Conservation (phyloP, 1,139 yeast genomes). For the Hyphopichia buzzinii region DNA sequence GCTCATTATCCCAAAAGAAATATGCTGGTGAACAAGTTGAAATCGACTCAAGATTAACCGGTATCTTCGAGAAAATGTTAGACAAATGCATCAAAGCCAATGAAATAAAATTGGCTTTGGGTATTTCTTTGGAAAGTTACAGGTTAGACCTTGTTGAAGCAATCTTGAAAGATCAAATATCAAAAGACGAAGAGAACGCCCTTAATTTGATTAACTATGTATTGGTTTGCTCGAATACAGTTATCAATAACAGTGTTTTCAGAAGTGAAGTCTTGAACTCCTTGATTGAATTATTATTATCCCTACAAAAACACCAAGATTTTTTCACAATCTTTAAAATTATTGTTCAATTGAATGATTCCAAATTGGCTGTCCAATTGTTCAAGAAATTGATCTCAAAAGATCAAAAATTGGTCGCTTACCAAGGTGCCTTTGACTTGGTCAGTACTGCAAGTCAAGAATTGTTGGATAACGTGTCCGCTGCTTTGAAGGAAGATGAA, state of each 20-base stretch:
- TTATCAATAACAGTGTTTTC: conserved; percentile 59
- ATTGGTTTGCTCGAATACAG: conserved; percentile 68
- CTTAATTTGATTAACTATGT: conserved; percentile 69
- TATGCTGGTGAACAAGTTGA: conserved; percentile 38
- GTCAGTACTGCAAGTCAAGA: conserved; percentile 94
- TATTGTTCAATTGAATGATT: conserved; percentile 83
- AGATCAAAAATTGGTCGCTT: conserved; percentile 56
- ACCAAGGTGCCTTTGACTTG: conserved; percentile 93
- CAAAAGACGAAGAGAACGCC: conserved; percentile 42
- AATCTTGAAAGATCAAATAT: conserved; percentile 51
- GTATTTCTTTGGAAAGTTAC: conserved; percentile 85
- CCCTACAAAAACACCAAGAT: conserved; percentile 68
- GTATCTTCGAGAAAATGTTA: conserved; percentile 84
- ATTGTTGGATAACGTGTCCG: conserved; percentile 62
- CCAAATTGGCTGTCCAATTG: conserved; percentile 62
- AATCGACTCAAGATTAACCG: conserved; percentile 62
- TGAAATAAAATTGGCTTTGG: conserved; percentile 81
- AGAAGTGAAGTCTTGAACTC: conserved; percentile 62
- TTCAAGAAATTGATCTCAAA: conserved; percentile 58
- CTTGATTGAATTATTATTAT: conserved; percentile 59
- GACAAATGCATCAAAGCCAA: conserved; percentile 68
- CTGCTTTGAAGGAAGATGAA: conserved; percentile 40
- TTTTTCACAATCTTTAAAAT: conserved; percentile 77
- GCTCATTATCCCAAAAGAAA: conserved; percentile 56
- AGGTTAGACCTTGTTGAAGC: conserved; percentile 77